Base-by-base conservation (phyloP, 2,329 filamentous ascomycete species). In the Aspergillus fumigatus region DNA sequence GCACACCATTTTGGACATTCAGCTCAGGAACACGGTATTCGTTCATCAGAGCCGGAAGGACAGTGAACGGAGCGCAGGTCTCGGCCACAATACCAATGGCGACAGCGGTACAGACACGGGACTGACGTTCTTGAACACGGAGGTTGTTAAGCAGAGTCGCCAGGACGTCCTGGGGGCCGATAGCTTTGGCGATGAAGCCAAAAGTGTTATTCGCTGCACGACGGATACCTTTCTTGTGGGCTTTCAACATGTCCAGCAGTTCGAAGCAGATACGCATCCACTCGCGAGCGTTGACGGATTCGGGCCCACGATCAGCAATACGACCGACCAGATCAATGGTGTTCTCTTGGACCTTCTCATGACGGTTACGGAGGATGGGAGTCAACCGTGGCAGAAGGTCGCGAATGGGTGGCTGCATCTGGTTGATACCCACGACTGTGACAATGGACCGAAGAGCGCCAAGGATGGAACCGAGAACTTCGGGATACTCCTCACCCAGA, bases 251-350 rank as follows among this genome's bases (percentile, higher is more conserved):
- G 77, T 99, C 94, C 29, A 99, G 85, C 53, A 99, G 81, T 79
- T 99, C 94, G 75, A 99, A 99, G 78, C 94, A 99, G 73, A 99
- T 99, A 72, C 94, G 88, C 95, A 99, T 99, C 94, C 94, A 99
- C 76, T 99, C 94, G 69, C 94, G 86, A 14, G 94, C 92, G 70
- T 96, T 96, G 71, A 99, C 94, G 61, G 89, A 93, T 75, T 99
- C 94, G 1, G 94, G 92, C 1, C 94, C 95, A 63, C 94, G 89
- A 75, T 99, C 94, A 17, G 95, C 94, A 66, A 99, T 97, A 81
- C 94, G 93, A 55, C 94, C 94, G 21, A 99, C 94, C 2, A 99
- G 83, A 73, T 99, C 94, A 67, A 99, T 97, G 0, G 94, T 97
- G 75, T 99, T 99, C 70, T 99, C 94, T 73, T 99, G 94, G 47